Base-by-base conservation (phyloP, 1,139 yeast genomes). In the Meyerozyma smithsonii region DNA sequence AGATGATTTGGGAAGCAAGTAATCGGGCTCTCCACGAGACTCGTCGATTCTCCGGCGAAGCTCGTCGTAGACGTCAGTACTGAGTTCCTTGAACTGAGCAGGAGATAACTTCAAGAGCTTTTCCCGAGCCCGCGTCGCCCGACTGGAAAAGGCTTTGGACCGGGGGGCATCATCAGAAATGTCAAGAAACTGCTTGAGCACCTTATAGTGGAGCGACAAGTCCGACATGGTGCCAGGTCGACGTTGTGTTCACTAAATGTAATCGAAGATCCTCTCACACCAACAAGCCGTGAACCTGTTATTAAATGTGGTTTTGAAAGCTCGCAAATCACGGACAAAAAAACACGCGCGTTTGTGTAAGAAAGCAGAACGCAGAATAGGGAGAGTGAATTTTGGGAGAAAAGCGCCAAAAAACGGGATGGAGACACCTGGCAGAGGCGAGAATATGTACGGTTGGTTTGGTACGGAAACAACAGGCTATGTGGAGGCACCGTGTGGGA, bases 31-130 rank as follows among this genome's bases (percentile, higher is more conserved):
- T 34, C 76, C 71, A 42, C 77, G 54, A 25, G 71, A 61, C 48
- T 73, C 78, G 45, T 74, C 80, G 37, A 72, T 74, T 46, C 97
- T 72, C 52, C 98, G 75, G 53, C 79, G 77, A 46, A 90, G 69
- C 62, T 90, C 98, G 60, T 90, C 97, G 58, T 82, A 85, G 12
- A 90, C 97, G 58, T 92, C 97, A 1, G 96, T 89, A 46, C 95
- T 81, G 43, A 90, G 76, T 58, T 90, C 98, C 45, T 76, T 73
- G 55, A 90, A 88, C 61, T 92, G 97, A n/a, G 82, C 80, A n/a
- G 74, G 67, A 1, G 94, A 80, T 43, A 92, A 73, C 54, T 84
- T 84, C 46, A 85, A 72, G 38, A 90, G 76, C 63, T 92, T 90
- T 51, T 86, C 92, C 49, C 96, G 74, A 5, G 96, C 96, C 52